Conservation (phyloP, 352 stramenopile species). For the Phytophthora aleatoria region DNA sequence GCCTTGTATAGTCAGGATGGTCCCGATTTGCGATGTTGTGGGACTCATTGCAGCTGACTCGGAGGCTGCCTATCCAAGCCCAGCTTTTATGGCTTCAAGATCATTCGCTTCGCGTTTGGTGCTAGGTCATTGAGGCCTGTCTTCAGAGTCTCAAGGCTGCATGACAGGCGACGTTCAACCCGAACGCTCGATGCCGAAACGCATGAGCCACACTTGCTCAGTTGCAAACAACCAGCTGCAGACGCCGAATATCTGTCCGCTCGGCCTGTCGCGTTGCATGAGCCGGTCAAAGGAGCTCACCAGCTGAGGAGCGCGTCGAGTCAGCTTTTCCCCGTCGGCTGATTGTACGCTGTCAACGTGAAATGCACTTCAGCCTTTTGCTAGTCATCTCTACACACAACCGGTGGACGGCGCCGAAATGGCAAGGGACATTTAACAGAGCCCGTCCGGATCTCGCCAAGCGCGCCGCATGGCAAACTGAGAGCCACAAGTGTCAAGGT, state of each 20-base stretch:
- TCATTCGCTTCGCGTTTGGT: slow-evolving; percentile 11
- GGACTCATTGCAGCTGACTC: slow-evolving; percentile 37
- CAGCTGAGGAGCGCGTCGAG: slow-evolving; percentile 25
- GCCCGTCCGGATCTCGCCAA: slow-evolving; percentile 32
- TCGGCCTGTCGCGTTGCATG: slow-evolving; percentile 26
- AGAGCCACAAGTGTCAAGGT: slow-evolving; percentile 32
- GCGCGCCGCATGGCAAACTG: slow-evolving; percentile 18
- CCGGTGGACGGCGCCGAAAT: slow-evolving; percentile 30
- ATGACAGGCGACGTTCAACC: slow-evolving; percentile 28
- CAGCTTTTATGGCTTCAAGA: slow-evolving; percentile 38
- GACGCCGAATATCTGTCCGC: slow-evolving; percentile 19
- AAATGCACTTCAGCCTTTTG: slow-evolving; percentile 22
- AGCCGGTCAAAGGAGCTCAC: slow-evolving; percentile 23
- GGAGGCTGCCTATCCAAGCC: slow-evolving; percentile 33
- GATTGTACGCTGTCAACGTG: slow-evolving; percentile 22
- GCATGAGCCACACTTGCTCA: slow-evolving; percentile 27
- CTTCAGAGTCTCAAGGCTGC: not conserved
- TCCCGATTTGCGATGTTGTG: slow-evolving; percentile 37
- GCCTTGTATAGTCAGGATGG: slow-evolving; percentile 34
- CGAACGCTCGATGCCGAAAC: slow-evolving; percentile 6
- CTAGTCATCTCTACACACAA: slow-evolving; percentile 25
- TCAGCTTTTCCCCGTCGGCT: slow-evolving; percentile 23
- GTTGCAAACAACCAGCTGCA: slow-evolving; percentile 27
- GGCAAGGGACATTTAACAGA: slow-evolving; percentile 39
- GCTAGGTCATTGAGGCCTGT: slow-evolving; percentile 1